Percentiles rank a stretch among this genome's conserved stretches.
Evolutionary conservation across 83 land plant species (phyloP).

Genomic region (Isoetes engelmannii): DNA sequence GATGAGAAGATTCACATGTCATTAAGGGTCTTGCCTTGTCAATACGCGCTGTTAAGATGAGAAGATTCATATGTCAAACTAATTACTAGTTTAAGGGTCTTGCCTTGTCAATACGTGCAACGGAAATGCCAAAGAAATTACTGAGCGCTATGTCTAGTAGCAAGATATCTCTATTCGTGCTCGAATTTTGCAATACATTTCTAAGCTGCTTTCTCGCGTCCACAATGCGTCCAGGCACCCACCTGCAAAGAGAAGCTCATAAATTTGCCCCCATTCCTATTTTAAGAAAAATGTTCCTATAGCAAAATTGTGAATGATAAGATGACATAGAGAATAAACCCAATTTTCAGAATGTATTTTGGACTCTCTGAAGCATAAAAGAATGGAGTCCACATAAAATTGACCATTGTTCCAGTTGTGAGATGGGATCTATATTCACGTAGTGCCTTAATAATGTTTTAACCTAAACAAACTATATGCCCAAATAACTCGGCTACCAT

Average conservation of each 20-base stretch:
- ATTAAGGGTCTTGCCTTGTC: constrained; percentile 7
- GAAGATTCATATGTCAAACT: background rate
- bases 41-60: too few relatives aligned
- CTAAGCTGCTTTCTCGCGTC: constrained; percentile 17
- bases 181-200: constrained; percentile 11
- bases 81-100: background rate
- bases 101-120: constrained; percentile 22
- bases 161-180: constrained; percentile 11
- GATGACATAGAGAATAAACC: background rate
- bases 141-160: constrained; percentile 20
- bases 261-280: background rate
- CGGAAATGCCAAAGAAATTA: constrained; percentile 17
- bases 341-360: background rate
- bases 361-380: background rate
- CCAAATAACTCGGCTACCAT: too few relatives aligned
- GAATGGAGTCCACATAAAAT: background rate
- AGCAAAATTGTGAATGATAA: background rate
- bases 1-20: background rate
- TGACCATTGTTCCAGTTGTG: background rate
- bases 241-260: constrained; percentile 7
- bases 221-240: constrained; percentile 20
- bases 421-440: too few relatives aligned
- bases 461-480: too few relatives aligned
- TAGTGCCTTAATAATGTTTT: too few relatives aligned
- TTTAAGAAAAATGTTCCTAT: background rate